Base-by-base conservation (phyloP, 2,329 filamentous ascomycete species). In the Metarhizium anisopliae region DNA sequence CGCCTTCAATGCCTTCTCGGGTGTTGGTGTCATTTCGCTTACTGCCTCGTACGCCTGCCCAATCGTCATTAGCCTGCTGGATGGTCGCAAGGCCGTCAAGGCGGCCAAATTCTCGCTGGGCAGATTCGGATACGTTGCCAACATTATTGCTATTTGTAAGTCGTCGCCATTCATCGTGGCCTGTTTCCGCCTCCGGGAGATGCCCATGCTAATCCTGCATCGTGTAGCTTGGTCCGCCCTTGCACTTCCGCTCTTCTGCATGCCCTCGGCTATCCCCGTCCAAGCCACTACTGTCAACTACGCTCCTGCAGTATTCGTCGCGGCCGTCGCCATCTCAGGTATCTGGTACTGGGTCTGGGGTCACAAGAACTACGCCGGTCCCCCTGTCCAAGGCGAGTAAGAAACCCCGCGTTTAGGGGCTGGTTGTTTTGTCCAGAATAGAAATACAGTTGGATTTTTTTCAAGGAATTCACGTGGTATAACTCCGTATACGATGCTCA, bases 1-100 rank as follows among this genome's bases (percentile, higher is more conserved):
- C 11, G 85, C 85, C n/a, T 89, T 87, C 74, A 87, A 85, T 65
- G 85, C 85, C 56, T 88, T 89, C 68, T 85, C 82, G 0, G 83
- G 84, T 58, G 82, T 86, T 18, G 84, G 84, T 63, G 85, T 88
- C 68, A 88, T 88, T 64, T 85, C 79, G 64, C 72, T 86, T 66
- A 89, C 86, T 0, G 74, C 84, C 43, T 82, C 84, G 53, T 90
- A 90, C 64, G 84, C 82, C 40, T 77, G 77, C 1, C 86, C 87
- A 18, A 85, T 89, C 54, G 76, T 79, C 29, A 81, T 87, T 58
- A 88, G 80, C 54, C 69, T 89, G 62, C 64, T 83, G 55, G 78
- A 78, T 29, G 77, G 83, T 11, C 82, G 86, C 50, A 76, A 78
- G 63, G 78, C 84, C 56, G 74, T 89, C 55, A 72, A 74, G 57